These are phyloP conservation scores for Martiniozyma asiatica DNA, from an alignment of 1,139 yeast species.

Conservation along the genomic window DNA sequence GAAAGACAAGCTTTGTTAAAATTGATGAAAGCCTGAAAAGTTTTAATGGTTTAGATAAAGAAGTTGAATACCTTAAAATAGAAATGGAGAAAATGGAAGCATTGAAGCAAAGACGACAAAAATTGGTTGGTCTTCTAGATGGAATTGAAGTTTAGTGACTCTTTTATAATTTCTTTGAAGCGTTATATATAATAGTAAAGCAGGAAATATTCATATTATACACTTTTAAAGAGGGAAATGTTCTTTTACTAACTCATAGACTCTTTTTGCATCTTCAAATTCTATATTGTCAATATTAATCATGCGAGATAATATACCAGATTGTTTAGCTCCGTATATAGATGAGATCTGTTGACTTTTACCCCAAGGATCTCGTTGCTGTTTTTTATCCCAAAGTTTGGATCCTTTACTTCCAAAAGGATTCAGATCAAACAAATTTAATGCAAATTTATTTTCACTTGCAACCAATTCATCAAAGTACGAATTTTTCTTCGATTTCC, in stretches of 20 bases:
- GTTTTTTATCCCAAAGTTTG: constrained; percentile 29
- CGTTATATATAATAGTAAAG: too few species aligned
- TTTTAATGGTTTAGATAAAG: constrained; percentile 39
- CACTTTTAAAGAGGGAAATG: neutral
- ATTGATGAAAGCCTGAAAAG: constrained; percentile 22
- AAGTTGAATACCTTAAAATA: constrained; percentile 46
- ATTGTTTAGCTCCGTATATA: constrained; percentile 7
- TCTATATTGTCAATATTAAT: constrained; percentile 13
- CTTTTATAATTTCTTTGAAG: neutral
- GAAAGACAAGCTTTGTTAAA: constrained; percentile 30
- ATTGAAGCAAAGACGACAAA: constrained; percentile 40
- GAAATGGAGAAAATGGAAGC: constrained; percentile 40
- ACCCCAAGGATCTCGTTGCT: constrained; percentile 48
- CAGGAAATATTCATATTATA: neutral
- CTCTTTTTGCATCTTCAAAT: constrained; percentile 12
- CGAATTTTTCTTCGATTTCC: constrained; percentile 13
- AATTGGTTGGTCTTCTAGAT: constrained; percentile 23
- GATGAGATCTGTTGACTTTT: constrained; percentile 9
- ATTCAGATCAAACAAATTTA: constrained; percentile 42
- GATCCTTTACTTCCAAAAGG: constrained; percentile 45
- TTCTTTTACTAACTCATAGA: constrained; percentile 4
- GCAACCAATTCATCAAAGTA: constrained; percentile 32
- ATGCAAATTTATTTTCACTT: constrained; percentile 45
- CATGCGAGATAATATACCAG: constrained; percentile 11
- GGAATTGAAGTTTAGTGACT: constrained; percentile 21